A percentile compares a stretch with the other conserved stretches of the same genome.
Conservation (phyloP, 2,329 filamentous ascomycete species). For the Fusarium sp. region DNA sequence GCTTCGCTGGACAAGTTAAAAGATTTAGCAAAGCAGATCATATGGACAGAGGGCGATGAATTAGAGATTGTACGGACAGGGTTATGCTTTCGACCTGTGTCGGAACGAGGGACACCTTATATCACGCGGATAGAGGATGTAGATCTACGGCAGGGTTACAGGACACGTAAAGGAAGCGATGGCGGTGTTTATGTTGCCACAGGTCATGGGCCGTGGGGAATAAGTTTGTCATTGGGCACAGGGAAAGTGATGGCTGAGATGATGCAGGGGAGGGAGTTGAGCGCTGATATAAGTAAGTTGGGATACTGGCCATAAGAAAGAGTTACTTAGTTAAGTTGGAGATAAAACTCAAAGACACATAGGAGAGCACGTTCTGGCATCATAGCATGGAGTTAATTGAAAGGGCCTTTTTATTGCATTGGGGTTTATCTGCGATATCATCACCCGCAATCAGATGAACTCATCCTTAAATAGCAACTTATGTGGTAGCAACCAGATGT, state of each 20-base stretch:
- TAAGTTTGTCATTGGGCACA: constrained; percentile 72
- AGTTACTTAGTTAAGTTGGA: not conserved
- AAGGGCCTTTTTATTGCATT: not conserved
- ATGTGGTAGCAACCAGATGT: not conserved
- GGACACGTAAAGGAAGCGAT: constrained; percentile 53
- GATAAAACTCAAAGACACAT: not conserved
- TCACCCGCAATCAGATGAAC: not conserved
- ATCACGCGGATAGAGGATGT: constrained; percentile 67
- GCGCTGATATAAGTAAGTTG: constrained; percentile 63
- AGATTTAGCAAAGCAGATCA: constrained; percentile 58
- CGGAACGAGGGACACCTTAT: constrained; percentile 71
- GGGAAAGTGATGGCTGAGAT: constrained; percentile 78
- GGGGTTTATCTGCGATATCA: not conserved
- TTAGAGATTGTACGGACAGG: constrained; percentile 72
- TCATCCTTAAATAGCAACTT: not conserved
- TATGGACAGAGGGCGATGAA: constrained; percentile 58
- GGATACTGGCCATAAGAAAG: constrained; percentile 20
- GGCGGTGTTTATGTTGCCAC: constrained; percentile 77
- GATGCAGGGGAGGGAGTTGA: constrained; percentile 67
- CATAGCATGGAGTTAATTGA: not conserved
- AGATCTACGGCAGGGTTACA: constrained; percentile 62
- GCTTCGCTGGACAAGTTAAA: constrained; percentile 61
- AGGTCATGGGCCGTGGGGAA: constrained; percentile 83
- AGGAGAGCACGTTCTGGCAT: not conserved
- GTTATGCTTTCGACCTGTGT: constrained; percentile 79